Percentiles rank a stretch among this genome's conserved stretches.
These are phyloP conservation scores for Aquilaria sinensis DNA, from an alignment of 345 rosid genomes.

Conservation along the genomic window DNA sequence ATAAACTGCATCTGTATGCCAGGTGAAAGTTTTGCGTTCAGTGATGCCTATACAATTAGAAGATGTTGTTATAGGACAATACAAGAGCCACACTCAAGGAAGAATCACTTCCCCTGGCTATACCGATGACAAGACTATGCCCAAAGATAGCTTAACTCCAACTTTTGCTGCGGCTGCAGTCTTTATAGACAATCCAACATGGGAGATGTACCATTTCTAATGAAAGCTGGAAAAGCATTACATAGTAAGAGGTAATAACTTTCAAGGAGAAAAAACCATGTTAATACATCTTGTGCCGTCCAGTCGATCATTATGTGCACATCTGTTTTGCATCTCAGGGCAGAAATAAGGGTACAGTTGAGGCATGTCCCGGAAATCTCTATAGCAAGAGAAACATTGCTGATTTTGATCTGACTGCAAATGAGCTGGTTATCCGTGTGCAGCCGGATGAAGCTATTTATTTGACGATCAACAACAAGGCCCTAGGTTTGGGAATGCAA, in stretches of 20 bases:
- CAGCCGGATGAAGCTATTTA: conserved; percentile 98
- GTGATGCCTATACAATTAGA: conserved; percentile 83
- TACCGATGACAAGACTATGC: conserved; percentile 87
- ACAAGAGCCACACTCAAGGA: conserved; percentile 88
- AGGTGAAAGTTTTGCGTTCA: conserved; percentile 96
- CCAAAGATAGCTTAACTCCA: conserved; percentile 83
- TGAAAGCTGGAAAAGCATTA: conserved; percentile 98
- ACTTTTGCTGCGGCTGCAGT: conserved; percentile 99
- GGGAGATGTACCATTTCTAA: conserved; percentile 99
- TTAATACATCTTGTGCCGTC: too few species aligned
- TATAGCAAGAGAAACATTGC: conserved; percentile 58
- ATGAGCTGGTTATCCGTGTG: conserved; percentile 92
- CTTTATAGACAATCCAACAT: conserved; percentile 92
- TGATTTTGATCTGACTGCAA: conserved; percentile 81
- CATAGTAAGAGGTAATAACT: conserved; percentile 55
- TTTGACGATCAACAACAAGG: conserved; percentile 94
- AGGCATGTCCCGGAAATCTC: conserved; percentile 96
- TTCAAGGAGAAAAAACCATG: too few species aligned
- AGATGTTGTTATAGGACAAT: conserved; percentile 84
- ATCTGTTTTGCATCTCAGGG: conserved; percentile 29
- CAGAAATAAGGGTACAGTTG: conserved; percentile 98
- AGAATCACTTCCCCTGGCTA: conserved; percentile 76
- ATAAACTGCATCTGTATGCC: conserved; percentile 12
- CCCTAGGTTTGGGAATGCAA: conserved; percentile 97
- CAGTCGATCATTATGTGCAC: background rate